These are phyloP conservation scores for Geotrichum histeridarum DNA, from an alignment of 1,139 yeast species.

Conservation along the genomic window DNA sequence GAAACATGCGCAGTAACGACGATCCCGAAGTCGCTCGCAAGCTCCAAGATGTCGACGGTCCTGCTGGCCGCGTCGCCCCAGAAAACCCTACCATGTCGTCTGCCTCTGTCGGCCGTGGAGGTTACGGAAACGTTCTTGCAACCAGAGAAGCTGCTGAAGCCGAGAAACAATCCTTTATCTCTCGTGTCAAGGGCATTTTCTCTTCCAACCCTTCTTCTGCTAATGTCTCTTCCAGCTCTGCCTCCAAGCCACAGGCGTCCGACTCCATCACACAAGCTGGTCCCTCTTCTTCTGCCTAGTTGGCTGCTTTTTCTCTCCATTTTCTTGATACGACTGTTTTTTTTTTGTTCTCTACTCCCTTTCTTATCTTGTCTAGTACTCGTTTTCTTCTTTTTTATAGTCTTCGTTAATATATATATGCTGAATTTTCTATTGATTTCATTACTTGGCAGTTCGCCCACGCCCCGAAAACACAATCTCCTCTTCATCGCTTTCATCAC, in stretches of 20 bases:
- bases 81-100: slow-evolving; percentile 28
- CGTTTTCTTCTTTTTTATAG: neutral
- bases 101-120: slow-evolving; percentile 39
- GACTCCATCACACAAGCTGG: neutral
- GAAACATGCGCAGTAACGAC: slow-evolving; percentile 62
- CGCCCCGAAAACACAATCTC: slow-evolving; percentile 19
- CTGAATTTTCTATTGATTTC: neutral
- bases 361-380: neutral
- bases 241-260: neutral
- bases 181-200: slow-evolving; percentile 20
- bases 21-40: slow-evolving; percentile 58
- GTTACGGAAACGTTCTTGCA: slow-evolving; percentile 38
- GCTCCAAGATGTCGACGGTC: slow-evolving; percentile 65
- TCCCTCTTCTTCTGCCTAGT: neutral
- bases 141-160: slow-evolving; percentile 23
- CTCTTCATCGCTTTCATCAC: slow-evolving; percentile 13
- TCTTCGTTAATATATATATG: neutral
- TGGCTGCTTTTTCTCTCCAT: neutral
- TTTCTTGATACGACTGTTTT: neutral
- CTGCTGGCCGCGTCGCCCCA: slow-evolving; percentile 20
- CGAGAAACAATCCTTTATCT: slow-evolving; percentile 21
- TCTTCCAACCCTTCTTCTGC: neutral
- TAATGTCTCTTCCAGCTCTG: neutral
- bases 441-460: neutral
- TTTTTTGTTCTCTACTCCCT: neutral